These are phyloP conservation scores for Arthrobotrys megalospora DNA, from an alignment of 2,329 filamentous ascomycete species.

Conservation along the genomic window DNA sequence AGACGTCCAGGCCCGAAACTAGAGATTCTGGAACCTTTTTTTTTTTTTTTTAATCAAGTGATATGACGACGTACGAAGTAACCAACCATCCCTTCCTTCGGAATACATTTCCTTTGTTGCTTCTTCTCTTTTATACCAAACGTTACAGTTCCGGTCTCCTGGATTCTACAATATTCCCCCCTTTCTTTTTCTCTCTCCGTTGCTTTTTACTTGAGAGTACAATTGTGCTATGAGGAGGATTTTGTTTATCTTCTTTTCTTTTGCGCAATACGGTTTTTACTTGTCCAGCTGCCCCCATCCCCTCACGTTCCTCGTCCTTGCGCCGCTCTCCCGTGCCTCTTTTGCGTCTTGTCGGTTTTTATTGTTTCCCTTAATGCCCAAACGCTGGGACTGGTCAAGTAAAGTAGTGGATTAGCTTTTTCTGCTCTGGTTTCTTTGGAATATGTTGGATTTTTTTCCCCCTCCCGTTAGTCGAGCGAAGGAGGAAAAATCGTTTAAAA, in stretches of 20 bases:
- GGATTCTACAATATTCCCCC: constrained; percentile 17
- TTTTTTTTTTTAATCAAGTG: constrained; percentile 41
- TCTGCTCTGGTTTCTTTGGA: constrained; percentile 36
- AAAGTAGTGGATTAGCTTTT: constrained; percentile 49
- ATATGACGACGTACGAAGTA: constrained; percentile 31
- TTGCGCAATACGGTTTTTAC: constrained; percentile 43
- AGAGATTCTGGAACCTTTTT: constrained; percentile 23
- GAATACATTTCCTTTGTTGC: constrained; percentile 52
- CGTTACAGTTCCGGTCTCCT: constrained; percentile 13
- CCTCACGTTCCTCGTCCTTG: constrained; percentile 42
- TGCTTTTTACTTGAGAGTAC: constrained; percentile 38
- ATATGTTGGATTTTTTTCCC: constrained; percentile 29
- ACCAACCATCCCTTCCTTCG: constrained; percentile 54
- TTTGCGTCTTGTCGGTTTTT: constrained; percentile 18
- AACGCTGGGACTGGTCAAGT: constrained; percentile 52
- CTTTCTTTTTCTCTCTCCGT: constrained; percentile 26
- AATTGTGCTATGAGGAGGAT: constrained; percentile 48
- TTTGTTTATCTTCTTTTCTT: constrained; percentile 43
- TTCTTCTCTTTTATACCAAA: constrained; percentile 19
- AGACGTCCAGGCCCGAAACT: constrained; percentile 46
- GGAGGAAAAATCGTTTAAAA: constrained; percentile 7
- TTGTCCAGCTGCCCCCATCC: constrained; percentile 36
- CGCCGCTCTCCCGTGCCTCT: constrained; percentile 12
- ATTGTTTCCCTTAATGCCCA: constrained; percentile 40
- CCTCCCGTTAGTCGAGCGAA: constrained; percentile 26